phyloP scores from a whole-genome alignment of 768 basidiomycete genomes.

The Chalciporus pseudorubinellus region DNA sequence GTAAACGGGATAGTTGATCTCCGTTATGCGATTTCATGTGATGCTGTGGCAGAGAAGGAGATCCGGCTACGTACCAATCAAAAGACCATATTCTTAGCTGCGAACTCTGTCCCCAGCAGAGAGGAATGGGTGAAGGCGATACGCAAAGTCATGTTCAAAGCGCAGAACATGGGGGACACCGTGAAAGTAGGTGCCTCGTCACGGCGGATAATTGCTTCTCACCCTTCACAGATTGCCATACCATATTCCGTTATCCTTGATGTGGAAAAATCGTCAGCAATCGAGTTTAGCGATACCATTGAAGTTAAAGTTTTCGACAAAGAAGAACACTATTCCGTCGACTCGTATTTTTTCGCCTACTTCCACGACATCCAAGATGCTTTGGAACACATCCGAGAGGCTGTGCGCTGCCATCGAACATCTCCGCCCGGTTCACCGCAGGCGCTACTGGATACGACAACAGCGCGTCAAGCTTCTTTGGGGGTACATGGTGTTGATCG shows the following conservation, averaged over 20 bases:
- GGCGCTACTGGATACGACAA: conserved; percentile 59
- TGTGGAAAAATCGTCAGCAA: conserved; percentile 80
- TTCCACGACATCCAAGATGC: conserved; percentile 79
- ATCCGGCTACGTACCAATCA: conserved; percentile 84
- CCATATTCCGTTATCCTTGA: conserved; percentile 89
- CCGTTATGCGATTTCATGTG: conserved; percentile 89
- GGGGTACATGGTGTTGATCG: conserved; percentile 38
- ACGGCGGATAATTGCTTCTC: conserved; percentile 1
- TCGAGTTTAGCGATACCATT: conserved; percentile 96
- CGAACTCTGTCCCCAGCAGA: conserved; percentile 78
- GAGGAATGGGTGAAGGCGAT: conserved; percentile 97
- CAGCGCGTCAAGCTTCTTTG: conserved; percentile 32
- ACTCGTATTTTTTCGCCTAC: conserved; percentile 95
- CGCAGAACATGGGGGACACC: conserved; percentile 93
- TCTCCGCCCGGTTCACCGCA: conserved; percentile 20
- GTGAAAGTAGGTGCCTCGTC: conserved; percentile 64
- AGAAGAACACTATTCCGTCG: conserved; percentile 68
- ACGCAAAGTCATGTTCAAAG: conserved; percentile 90
- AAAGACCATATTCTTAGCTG: conserved; percentile 65
- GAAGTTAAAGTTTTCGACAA: conserved; percentile 91
- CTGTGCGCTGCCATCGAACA: conserved; percentile 57
- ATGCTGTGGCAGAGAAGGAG: conserved; percentile 71
- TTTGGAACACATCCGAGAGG: conserved; percentile 77
- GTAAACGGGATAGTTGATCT: conserved; percentile 95
- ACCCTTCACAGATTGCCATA: conserved; percentile 70